Percentiles rank a stretch among this genome's conserved stretches.
Conservation (phyloP, 345 rosid species). For the Diplotaxis tenuifolia region DNA sequence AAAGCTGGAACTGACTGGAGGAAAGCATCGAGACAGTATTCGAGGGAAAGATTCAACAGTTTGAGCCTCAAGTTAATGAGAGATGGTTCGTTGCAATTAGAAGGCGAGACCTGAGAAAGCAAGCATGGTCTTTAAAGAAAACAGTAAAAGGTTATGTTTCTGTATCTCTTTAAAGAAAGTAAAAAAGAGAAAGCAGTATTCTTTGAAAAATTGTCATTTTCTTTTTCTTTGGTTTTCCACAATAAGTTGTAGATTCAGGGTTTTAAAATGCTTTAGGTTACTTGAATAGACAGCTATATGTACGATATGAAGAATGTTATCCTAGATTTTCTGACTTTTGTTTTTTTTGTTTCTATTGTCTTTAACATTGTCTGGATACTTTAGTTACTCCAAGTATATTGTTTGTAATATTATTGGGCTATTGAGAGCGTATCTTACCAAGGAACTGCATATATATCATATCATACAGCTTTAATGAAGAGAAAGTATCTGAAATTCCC, state of each 20-base stretch:
- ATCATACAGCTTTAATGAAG: background rate
- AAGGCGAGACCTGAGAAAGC: slow-evolving; percentile 28
- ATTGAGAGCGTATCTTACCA: background rate
- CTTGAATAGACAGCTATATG: slow-evolving; percentile 19
- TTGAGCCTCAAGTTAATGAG: slow-evolving; percentile 72
- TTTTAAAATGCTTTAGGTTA: slow-evolving; percentile 11
- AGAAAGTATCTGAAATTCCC: background rate
- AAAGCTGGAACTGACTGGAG: slow-evolving; percentile 96
- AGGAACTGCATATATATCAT: background rate
- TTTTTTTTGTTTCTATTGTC: background rate
- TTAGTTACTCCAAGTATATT: background rate
- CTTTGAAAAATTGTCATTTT: slow-evolving; percentile 16
- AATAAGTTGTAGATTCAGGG: slow-evolving; percentile 31
- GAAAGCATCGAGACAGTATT: slow-evolving; percentile 81
- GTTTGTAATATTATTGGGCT: background rate
- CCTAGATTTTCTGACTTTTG: background rate
- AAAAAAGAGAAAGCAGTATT: slow-evolving; percentile 13
- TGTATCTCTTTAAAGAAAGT: slow-evolving; percentile 14
- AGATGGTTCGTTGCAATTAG: slow-evolving; percentile 60
- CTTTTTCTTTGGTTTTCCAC: background rate
- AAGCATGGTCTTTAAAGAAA: slow-evolving; percentile 1
- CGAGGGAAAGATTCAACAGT: slow-evolving; percentile 79
- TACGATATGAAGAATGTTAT: background rate
- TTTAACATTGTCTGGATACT: background rate
- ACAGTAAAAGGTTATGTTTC: slow-evolving; percentile 8